Evolutionary conservation across 2,329 filamentous ascomycete species (phyloP), one percentile per base, ranked within the genome.

Genomic region (Aspergillus fischeri): DNA sequence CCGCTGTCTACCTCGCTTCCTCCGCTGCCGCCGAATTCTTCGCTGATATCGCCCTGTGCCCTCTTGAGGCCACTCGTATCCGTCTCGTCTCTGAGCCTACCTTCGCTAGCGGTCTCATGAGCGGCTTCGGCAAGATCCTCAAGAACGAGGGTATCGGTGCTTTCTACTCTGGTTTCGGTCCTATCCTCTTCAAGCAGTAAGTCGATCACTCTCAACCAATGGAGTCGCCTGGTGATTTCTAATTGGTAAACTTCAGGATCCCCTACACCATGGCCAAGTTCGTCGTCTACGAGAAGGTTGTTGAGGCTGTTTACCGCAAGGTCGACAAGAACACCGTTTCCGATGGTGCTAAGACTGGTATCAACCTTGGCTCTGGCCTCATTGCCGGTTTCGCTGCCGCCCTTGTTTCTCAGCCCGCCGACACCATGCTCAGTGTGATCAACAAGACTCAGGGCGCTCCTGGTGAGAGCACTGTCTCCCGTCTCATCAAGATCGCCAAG

Each of bases 221-320:
- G n/a, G 24, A 28, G 20, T 32, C 11, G 21, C 5, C 14, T 21
- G 5, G n/a, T 14, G 48, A 5, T 32, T 14, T 48, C 42, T n/a
- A 42, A n/a, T 17, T 29, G 47, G 59, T 61, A 58, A 63, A 54
- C 21, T 52, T 4, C 64, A 91, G 88, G 83, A 87, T 95, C 69
- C 91, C 91, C 65, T 95, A 95, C 83, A 95, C 91, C 77, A 92
- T 94, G 88, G 83, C 91, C 84, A 95, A 95, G 83, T 95, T 95
- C 81, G 91, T 93, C 78, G 91, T 92, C 70, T 94, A 86, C 85
- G 91, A 95, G 81, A 93, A 93, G 84, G 89, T 91, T 69, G 81
- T 86, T 69, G 91, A 94, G 81, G 71, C 82, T 66, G 77, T 90
- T 80, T 93, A 87, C 84, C 76, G 79, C 67, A 62, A 72, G 53